Evolutionary conservation across 2,329 filamentous ascomycete genomes (phyloP), one percentile per base, ranked within the genome.

Genomic region (Colletotrichum salicis): DNA sequence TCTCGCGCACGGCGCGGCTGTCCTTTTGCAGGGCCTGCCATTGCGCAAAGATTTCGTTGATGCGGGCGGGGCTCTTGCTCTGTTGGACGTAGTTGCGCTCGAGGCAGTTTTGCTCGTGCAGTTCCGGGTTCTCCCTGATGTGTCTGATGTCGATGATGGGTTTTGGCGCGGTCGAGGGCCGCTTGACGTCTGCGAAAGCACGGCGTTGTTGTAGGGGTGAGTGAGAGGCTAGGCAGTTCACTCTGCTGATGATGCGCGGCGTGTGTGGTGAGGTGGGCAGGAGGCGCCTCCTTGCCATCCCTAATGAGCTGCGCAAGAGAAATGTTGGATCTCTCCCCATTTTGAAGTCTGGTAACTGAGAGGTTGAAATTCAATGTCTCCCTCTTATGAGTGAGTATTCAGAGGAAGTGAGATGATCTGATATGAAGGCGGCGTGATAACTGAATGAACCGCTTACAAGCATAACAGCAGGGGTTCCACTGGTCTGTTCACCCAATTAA

Each of bases 111-210:
- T 92, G 86, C 76, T 93, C 89, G 85, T 98, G 93, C 19, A 97
- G 87, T 15, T 92, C 89, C 19, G 93, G 90, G 82, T 97, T 93
- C 78, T 94, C 89, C 70, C 95, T 95, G 80, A 99, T 97, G 83
- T 96, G 92, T 81, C 94, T 96, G 79, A 97, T 88, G 84, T 98
- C 93, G 75, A 97, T 88, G 58, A 88, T 88, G 31, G 94, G 90
- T 80, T 94, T 96, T 12, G 94, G 95, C 15, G 94, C 95, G 64
- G 89, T 91, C 1, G 92, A 86, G 5, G 93, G 93, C 51, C 91
- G 87, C 70, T 80, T 81, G 56, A 71, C 65, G 58, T 79, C 77
- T 59, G 76, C 67, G 63, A 74, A 74, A 7, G 68, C 31, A 37
- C 71, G 71, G 55, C n/a, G 59, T 54, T 57, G 35, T 63, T 57